A percentile compares a stretch with the other conserved stretches of the same genome.
Conservation (phyloP, 108 stramenopile genomes). For the Nitzschia putrida region DNA sequence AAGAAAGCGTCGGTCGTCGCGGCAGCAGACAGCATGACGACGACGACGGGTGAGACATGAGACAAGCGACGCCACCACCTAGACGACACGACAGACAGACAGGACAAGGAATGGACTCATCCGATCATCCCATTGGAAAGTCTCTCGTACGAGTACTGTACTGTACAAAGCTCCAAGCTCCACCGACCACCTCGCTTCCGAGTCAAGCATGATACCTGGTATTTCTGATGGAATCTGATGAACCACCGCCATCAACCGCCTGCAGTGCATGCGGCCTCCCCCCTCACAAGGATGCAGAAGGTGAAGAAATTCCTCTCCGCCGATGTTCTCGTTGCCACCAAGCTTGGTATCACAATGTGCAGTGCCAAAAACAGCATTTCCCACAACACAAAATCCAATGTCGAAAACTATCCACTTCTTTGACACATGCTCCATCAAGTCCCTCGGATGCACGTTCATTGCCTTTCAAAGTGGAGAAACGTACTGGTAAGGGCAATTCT, state of each 20-base stretch:
- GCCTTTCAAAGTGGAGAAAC: constrained; percentile 39
- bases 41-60: too few species aligned
- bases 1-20: too few species aligned
- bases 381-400: constrained; percentile 50
- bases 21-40: too few species aligned
- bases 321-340: constrained; percentile 59
- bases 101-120: too few species aligned
- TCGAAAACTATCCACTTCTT: not conserved
- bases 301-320: constrained; percentile 27
- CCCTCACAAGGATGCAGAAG: not conserved
- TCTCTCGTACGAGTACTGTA: too few species aligned
- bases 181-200: too few species aligned
- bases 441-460: not conserved
- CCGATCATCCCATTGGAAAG: too few species aligned
- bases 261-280: not conserved
- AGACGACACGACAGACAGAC: too few species aligned
- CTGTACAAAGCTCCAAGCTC: too few species aligned
- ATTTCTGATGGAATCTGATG: not conserved
- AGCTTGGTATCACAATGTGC: constrained; percentile 58
- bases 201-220: too few species aligned
- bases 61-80: too few species aligned
- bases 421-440: not conserved
- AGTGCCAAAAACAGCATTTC: constrained; percentile 60
- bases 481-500: constrained; percentile 50
- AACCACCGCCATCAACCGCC: not conserved